Evolutionary conservation across 192 early-diverging fungal genomes (phyloP), one percentile per base, ranked within the genome.

Genomic region (Coemansia sp.): DNA sequence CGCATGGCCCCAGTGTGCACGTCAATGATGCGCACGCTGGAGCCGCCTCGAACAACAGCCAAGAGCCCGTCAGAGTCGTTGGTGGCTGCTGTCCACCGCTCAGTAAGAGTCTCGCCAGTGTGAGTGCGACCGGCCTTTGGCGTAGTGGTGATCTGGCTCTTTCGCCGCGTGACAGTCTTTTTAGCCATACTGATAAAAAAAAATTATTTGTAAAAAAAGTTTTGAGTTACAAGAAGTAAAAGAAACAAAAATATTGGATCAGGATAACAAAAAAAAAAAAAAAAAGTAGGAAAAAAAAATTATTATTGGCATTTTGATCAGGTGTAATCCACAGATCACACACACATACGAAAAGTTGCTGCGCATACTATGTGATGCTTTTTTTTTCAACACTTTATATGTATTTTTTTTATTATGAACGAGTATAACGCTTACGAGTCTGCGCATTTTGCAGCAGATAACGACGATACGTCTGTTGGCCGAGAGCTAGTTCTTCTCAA

Each of bases 21-120:
- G 43, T 83, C 81, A 21, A 83, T 33, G 4, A 83, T 67, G 43
- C 81, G 81, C 57, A 83, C 76, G 52, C 74, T 46, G 42, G 74
- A 59, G 19, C 72, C 70, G 49, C 61, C 63, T 42, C 76, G 75
- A 19, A 83, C 81, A 7, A 83, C 59, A 35, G 81, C 81, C 35
- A 83, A 49, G 46, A 58, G 72, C 59, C 61, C 65, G 50, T 57
- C 67, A 37, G 55, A 65, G 59, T 38, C 46, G 53, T 72, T 73
- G 28, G 78, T 75, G 0, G 76, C 81, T 14, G 68, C 65, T 17
- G 58, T 83, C 76, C 76, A 78, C 63, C 68, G 40, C 33, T 61
- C 72, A 0, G 4, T 43, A 5, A 38, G 52, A 17, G 19, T 28
- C 6, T 13, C n/a, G 2, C 14, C 39, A 11, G 40, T 65, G 33